These are phyloP conservation scores for Pestalotiopsis sp. DNA, from an alignment of 2,329 filamentous ascomycete species.

Conservation along the genomic window DNA sequence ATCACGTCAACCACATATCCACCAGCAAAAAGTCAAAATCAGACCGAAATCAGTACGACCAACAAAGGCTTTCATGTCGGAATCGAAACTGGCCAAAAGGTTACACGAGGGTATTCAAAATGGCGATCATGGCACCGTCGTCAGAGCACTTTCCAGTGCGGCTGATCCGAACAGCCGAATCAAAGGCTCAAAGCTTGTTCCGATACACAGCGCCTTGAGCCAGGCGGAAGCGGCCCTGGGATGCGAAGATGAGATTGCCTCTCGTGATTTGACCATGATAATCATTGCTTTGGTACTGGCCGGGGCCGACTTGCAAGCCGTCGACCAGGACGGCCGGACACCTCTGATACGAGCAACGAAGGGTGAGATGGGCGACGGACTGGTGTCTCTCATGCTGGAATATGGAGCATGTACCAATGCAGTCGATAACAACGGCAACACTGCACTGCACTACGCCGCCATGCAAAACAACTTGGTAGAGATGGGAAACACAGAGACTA, in stretches of 20 bases:
- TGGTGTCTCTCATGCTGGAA: constrained; percentile 24
- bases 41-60: constrained; percentile 15
- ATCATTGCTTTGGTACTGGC: constrained; percentile 22
- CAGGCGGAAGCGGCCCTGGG: constrained; percentile 19
- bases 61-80: constrained; percentile 12
- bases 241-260: constrained; percentile 19
- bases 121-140: constrained; percentile 19
- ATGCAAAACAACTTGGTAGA: constrained; percentile 19
- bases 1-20: constrained; percentile 16
- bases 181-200: constrained; percentile 17
- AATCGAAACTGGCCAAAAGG: constrained; percentile 17
- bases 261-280: constrained; percentile 18
- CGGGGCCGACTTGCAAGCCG: constrained; percentile 18
- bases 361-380: constrained; percentile 24
- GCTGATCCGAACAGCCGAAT: constrained; percentile 19
- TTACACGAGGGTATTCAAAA: constrained; percentile 22
- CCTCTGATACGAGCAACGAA: constrained; percentile 23
- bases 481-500: constrained; percentile 20
- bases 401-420: constrained; percentile 20
- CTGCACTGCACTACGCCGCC: constrained; percentile 24
- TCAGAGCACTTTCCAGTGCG: constrained; percentile 22
- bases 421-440: constrained; percentile 22
- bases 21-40: constrained; percentile 21
- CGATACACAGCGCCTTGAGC: constrained; percentile 22
- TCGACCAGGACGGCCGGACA: constrained; percentile 20